phyloP scores from a whole-genome alignment of 1,139 yeast genomes.

The Blastobotrys proliferans region DNA sequence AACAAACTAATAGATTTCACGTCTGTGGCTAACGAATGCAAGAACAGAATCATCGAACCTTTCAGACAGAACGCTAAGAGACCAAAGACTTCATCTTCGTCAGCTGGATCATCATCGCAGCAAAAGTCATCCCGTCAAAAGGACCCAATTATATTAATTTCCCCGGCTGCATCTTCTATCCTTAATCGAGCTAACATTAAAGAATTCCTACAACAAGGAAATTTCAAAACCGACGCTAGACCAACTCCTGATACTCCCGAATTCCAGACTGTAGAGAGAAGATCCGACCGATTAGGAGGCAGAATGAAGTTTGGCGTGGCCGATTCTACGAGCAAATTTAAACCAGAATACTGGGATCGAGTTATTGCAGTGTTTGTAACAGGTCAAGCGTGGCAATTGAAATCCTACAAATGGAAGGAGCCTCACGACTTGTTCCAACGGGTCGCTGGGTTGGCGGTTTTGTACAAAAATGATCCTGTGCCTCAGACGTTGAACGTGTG shows the following conservation, averaged over 20 bases:
- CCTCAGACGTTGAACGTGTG: slow-evolving; percentile 76
- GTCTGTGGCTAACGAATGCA: slow-evolving; percentile 67
- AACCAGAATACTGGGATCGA: slow-evolving; percentile 93
- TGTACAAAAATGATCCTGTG: slow-evolving; percentile 72
- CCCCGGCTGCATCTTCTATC: slow-evolving; percentile 92
- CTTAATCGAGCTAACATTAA: slow-evolving; percentile 78
- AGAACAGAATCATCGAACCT: slow-evolving; percentile 49
- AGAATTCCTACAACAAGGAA: slow-evolving; percentile 74
- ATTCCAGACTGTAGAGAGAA: slow-evolving; percentile 52
- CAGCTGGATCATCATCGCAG: slow-evolving; percentile 1
- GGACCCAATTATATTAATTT: slow-evolving; percentile 56
- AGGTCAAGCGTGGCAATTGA: slow-evolving; percentile 96
- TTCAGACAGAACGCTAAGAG: slow-evolving; percentile 10
- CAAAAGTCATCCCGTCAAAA: slow-evolving; percentile 44
- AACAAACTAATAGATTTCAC: slow-evolving; percentile 63
- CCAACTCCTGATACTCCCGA: slow-evolving; percentile 35
- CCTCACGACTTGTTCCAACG: slow-evolving; percentile 80
- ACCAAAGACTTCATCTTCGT: slow-evolving; percentile 1
- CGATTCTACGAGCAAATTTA: slow-evolving; percentile 83
- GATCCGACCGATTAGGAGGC: slow-evolving; percentile 53
- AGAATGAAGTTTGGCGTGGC: slow-evolving; percentile 71
- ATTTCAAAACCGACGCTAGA: slow-evolving; percentile 56
- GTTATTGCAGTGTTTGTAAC: slow-evolving; percentile 95
- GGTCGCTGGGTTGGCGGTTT: slow-evolving; percentile 76
- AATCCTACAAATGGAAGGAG: slow-evolving; percentile 75